phyloP scores from a whole-genome alignment of 352 stramenopile genomes.

The Phytophthora quininea region DNA sequence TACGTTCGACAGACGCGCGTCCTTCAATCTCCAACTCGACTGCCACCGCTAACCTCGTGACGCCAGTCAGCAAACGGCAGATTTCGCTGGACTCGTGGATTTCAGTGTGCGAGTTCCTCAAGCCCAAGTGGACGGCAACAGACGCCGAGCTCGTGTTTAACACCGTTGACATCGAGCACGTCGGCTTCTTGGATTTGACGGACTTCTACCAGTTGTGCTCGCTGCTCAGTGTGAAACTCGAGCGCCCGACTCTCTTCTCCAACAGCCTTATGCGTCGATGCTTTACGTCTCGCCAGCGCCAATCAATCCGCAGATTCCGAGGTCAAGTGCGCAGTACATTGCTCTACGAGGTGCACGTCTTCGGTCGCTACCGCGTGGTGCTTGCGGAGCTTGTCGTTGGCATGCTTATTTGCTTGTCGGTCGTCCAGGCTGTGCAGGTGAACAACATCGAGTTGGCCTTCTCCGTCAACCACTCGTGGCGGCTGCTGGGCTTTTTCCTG shows the following conservation, averaged over 20 bases:
- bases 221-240: constrained; percentile 73
- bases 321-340: constrained; percentile 56
- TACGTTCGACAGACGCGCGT: constrained; percentile 43
- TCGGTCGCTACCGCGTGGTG: constrained; percentile 72
- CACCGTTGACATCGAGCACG: constrained; percentile 72
- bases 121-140: constrained; percentile 75
- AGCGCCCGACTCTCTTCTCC: constrained; percentile 52
- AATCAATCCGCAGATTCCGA: constrained; percentile 59
- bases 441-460: constrained; percentile 86
- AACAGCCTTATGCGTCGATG: constrained; percentile 51
- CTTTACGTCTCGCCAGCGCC: constrained; percentile 49
- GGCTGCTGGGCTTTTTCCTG: constrained; percentile 69
- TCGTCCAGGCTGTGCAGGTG: constrained; percentile 81
- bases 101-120: constrained; percentile 70
- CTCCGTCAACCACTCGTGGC: constrained; percentile 76
- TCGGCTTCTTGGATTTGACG: constrained; percentile 62
- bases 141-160: constrained; percentile 83
- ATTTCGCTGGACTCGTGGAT: constrained; percentile 82
- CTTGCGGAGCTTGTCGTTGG: constrained; percentile 77
- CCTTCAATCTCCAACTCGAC: constrained; percentile 44
- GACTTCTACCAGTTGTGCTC: constrained; percentile 85
- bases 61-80: constrained; percentile 50
- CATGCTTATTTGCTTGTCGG: constrained; percentile 74
- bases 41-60: constrained; percentile 35
- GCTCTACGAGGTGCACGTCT: constrained; percentile 66